phyloP scores from a whole-genome alignment of 139 green algal species.

The Micractinium sp. region DNA sequence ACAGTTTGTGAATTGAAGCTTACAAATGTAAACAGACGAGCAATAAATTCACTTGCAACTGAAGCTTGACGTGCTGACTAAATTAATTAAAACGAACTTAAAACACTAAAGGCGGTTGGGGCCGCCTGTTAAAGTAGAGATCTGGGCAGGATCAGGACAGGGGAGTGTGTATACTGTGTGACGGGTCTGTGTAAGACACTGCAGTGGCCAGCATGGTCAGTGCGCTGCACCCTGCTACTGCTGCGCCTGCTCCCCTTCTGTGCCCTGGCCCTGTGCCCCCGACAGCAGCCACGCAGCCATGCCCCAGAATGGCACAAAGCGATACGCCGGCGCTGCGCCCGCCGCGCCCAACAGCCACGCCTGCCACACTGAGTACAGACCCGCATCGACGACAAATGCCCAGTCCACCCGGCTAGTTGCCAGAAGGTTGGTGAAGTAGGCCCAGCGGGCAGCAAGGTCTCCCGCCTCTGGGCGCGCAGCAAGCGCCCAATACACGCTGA shows the following conservation, averaged over 20 bases:
- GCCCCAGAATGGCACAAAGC: constrained; percentile 82
- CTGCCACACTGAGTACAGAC: constrained; percentile 84
- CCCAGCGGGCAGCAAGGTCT: constrained; percentile 57
- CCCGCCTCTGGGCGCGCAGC: constrained; percentile 74
- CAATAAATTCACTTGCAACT: too few relatives aligned
- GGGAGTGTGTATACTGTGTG: too few relatives aligned
- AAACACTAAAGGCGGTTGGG: too few relatives aligned
- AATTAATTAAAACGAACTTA: too few relatives aligned
- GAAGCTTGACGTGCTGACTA: too few relatives aligned
- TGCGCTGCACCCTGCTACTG: not conserved
- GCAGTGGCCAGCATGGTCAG: not conserved
- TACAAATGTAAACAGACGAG: too few relatives aligned
- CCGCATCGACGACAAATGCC: constrained; percentile 82
- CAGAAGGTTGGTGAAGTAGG: constrained; percentile 54
- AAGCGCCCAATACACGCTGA: constrained; percentile 73
- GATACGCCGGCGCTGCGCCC: constrained; percentile 51
- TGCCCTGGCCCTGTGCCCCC: constrained; percentile 17
- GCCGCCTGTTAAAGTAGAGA: too few relatives aligned
- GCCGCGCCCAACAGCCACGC: constrained; percentile 62
- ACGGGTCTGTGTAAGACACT: not conserved
- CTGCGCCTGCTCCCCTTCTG: not conserved
- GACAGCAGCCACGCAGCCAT: constrained; percentile 67
- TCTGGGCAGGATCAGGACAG: too few relatives aligned
- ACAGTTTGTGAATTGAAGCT: too few relatives aligned
- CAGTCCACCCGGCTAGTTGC: constrained; percentile 74